Percentiles rank a stretch among this genome's conserved stretches.
These are phyloP conservation scores for Nectriaceae sp. DNA, from an alignment of 2,329 filamentous ascomycete genomes.

Conservation along the genomic window DNA sequence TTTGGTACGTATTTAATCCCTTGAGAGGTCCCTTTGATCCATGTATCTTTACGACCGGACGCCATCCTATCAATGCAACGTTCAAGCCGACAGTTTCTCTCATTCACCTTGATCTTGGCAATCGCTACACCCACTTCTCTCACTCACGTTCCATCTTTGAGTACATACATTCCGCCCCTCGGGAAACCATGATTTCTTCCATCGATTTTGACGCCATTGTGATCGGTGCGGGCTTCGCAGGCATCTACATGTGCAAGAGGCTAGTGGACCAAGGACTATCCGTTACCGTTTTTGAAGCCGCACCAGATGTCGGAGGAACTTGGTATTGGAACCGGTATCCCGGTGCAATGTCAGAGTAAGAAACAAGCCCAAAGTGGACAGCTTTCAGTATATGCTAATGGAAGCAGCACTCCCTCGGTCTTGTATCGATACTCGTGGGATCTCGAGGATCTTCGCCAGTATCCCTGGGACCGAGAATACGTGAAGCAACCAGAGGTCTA, in stretches of 20 bases:
- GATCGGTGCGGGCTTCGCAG: conserved; percentile 9
- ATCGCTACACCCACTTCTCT: too few species aligned
- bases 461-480: conserved; percentile 12
- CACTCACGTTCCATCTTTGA: too few species aligned
- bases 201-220: conserved; percentile 7
- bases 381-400: too few species aligned
- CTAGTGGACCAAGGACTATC: conserved; percentile 2
- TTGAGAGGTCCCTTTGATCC: too few species aligned
- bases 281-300: conserved; percentile 9
- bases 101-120: too few species aligned
- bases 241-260: conserved; percentile 10
- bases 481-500: conserved; percentile 15
- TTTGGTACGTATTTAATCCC: too few species aligned
- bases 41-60: too few species aligned
- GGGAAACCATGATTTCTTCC: too few species aligned
- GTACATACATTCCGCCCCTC: too few species aligned
- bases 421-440: conserved; percentile 16
- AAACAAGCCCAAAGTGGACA: too few species aligned
- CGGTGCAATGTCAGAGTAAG: conserved; percentile 16
- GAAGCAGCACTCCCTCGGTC: conserved; percentile 13
- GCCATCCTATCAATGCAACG: too few species aligned
- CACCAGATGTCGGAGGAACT: conserved; percentile 9
- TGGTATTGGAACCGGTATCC: conserved; percentile 16
- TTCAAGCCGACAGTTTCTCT: too few species aligned
- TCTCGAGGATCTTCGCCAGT: conserved; percentile 9